Base-by-base conservation (phyloP, 1,284 basidiomycete genomes). In the Marasmius sp. region DNA sequence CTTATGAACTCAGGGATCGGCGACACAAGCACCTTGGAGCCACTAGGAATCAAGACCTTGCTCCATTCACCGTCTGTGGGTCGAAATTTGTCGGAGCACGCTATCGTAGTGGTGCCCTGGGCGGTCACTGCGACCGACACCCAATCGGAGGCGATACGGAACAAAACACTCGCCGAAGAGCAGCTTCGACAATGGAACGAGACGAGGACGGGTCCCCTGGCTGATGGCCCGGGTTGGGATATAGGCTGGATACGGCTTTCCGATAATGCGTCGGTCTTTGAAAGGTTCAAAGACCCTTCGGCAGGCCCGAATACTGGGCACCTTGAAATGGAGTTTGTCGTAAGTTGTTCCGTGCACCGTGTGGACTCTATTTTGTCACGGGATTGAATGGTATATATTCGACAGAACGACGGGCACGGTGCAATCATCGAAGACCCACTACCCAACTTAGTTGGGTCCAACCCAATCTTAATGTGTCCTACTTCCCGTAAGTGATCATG, bases 401-500 rank as follows among this genome's bases (percentile, higher is more conserved):
- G 27, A 27, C 27, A 18, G 52, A 37, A 54, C 12, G n/a, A 54
- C 38, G 52, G 34, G n/a, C n/a, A n/a, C 16, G 52, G 52, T 14
- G 7, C 38, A 1, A 20, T 3, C 11, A 14, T 2, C 8, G 57
- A 47, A 20, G n/a, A 49, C 9, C 63, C 63, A 14, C 33, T 59
- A 8, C 67, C 71, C 8, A 67, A 70, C 57, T 77, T 69, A 62
- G 61, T 75, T 36, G 69, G 70, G 6, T 62, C 74, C 38, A 57
- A 57, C 39, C 64, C 67, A 3, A 66, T 66, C 27, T 62, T 77
- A 16, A 66, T 76, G 11, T 64, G 75, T 4, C 75, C 76, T 0
- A 64, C 70, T 6, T 78, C 76, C 37, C 72, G 76, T 78, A 64
- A 63, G 74, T 70, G 18, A 48, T n/a, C n/a, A n/a, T n/a, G n/a